Evolutionary conservation across 768 basidiomycete genomes (phyloP).

Genomic region (Lactarius sanguifluus): DNA sequence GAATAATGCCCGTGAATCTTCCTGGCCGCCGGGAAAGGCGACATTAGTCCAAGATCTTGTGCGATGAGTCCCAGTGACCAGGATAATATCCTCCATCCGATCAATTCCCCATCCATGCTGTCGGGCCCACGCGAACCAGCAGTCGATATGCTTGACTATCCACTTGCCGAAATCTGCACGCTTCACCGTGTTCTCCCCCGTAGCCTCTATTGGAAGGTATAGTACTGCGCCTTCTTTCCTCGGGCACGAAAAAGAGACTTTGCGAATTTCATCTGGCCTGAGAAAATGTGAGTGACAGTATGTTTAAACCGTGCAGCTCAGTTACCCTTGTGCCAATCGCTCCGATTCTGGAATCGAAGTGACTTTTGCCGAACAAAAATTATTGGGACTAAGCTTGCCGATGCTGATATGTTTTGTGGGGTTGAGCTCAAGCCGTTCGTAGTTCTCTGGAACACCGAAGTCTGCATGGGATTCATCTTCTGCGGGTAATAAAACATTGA

Average conservation of each 20-base stretch:
- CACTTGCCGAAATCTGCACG: neutral
- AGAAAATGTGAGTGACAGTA: no score
- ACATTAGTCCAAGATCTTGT: conserved; percentile 4
- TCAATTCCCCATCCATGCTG: neutral
- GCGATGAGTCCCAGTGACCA: conserved; percentile 10
- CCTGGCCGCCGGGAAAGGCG: neutral
- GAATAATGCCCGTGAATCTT: neutral
- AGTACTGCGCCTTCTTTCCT: neutral
- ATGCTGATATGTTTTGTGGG: neutral
- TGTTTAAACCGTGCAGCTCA: no score
- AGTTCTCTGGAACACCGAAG: neutral
- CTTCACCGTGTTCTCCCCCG: no score
- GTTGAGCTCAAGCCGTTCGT: neutral
- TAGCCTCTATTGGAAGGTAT: no score
- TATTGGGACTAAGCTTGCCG: neutral
- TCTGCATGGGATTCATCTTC: neutral
- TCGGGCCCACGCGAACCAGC: neutral
- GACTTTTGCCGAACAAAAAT: neutral
- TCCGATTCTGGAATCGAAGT: neutral
- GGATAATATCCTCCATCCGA: neutral
- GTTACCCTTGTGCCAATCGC: no score
- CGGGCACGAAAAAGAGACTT: neutral
- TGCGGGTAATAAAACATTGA: neutral
- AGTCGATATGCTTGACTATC: neutral
- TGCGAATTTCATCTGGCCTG: no score